Conservation (phyloP, 2,329 filamentous ascomycete species). For the Diaporthe ilicicola region DNA sequence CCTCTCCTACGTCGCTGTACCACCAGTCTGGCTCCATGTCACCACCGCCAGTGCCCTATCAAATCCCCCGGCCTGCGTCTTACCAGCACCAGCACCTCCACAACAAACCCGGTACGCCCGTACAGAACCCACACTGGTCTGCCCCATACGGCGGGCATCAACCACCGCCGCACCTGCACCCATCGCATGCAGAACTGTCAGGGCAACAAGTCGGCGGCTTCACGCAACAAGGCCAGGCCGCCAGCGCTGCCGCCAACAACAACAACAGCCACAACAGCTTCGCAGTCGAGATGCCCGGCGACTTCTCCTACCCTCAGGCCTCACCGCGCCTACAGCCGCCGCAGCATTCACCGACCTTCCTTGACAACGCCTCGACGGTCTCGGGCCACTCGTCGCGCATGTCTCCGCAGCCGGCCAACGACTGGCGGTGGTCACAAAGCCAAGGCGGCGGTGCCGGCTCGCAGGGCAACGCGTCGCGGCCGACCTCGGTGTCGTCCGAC, state of each 20-base stretch:
- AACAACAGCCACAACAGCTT: constrained; percentile 29
- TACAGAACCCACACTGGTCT: constrained; percentile 36
- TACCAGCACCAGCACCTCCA: constrained; percentile 38
- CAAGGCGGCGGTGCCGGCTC: constrained; percentile 39
- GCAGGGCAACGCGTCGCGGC: constrained; percentile 42
- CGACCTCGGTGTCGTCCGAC: constrained; percentile 47
- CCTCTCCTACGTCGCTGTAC: constrained; percentile 5
- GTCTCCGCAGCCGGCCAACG: constrained; percentile 41
- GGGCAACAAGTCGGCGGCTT: constrained; percentile 13
- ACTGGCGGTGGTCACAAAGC: constrained; percentile 53
- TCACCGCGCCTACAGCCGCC: constrained; percentile 41
- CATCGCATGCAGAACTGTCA: constrained; percentile 51
- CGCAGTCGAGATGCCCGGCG: constrained; percentile 54
- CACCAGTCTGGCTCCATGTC: constrained; percentile 25
- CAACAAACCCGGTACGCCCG: constrained; percentile 44
- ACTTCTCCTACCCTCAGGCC: constrained; percentile 53
- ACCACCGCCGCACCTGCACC: constrained; percentile 40
- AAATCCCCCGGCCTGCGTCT: constrained; percentile 51
- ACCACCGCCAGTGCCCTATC: constrained; percentile 42
- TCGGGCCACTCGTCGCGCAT: constrained; percentile 35
- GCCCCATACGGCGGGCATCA: constrained; percentile 34
- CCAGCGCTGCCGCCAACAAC: constrained; percentile 24
- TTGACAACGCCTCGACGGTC: constrained; percentile 41
- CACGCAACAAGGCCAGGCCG: neutral
- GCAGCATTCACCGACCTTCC: constrained; percentile 42